A percentile compares a stretch with the other conserved stretches of the same genome.
Conservation (phyloP, 2,329 filamentous ascomycete genomes). For the Phoma sp. region DNA sequence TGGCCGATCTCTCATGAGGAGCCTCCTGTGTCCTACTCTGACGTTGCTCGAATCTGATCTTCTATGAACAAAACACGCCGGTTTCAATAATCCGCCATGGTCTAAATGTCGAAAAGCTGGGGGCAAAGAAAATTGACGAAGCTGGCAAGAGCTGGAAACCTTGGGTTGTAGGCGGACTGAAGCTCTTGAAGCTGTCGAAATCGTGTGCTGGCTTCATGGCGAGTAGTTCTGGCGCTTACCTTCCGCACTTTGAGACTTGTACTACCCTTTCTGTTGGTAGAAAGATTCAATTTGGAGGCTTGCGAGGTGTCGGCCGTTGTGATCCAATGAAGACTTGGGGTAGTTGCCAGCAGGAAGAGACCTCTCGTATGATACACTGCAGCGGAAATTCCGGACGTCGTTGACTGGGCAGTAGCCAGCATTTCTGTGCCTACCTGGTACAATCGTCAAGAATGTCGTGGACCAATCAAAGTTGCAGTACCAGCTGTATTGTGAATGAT, state of each 20-base stretch:
- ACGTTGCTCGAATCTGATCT: neutral
- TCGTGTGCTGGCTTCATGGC: slow-evolving; percentile 25
- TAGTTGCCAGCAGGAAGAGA: slow-evolving; percentile 27
- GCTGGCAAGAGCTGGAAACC: slow-evolving; percentile 21
- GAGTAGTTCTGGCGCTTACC: slow-evolving; percentile 44
- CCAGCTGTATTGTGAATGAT: too few relatives aligned
- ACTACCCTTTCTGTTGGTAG: slow-evolving; percentile 31
- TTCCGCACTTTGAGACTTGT: slow-evolving; percentile 37
- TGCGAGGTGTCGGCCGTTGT: slow-evolving; percentile 17
- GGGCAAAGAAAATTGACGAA: neutral
- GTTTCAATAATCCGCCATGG: too few relatives aligned
- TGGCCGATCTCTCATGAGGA: slow-evolving; percentile 42
- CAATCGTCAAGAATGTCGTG: slow-evolving; percentile 32
- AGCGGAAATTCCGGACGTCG: slow-evolving; percentile 20
- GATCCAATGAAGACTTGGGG: slow-evolving; percentile 37
- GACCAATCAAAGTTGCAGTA: slow-evolving; percentile 35
- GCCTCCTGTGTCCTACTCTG: slow-evolving; percentile 19
- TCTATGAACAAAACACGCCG: too few relatives aligned
- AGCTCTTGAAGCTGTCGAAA: slow-evolving; percentile 33
- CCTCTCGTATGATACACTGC: slow-evolving; percentile 22
- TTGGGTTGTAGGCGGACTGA: slow-evolving; percentile 27
- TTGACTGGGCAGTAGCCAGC: slow-evolving; percentile 41
- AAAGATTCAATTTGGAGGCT: slow-evolving; percentile 27
- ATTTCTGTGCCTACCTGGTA: slow-evolving; percentile 43
- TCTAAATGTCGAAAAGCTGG: too few relatives aligned